Evolutionary conservation across 2,329 filamentous ascomycete genomes (phyloP).

Genomic region (Colletotrichum falcatum): DNA sequence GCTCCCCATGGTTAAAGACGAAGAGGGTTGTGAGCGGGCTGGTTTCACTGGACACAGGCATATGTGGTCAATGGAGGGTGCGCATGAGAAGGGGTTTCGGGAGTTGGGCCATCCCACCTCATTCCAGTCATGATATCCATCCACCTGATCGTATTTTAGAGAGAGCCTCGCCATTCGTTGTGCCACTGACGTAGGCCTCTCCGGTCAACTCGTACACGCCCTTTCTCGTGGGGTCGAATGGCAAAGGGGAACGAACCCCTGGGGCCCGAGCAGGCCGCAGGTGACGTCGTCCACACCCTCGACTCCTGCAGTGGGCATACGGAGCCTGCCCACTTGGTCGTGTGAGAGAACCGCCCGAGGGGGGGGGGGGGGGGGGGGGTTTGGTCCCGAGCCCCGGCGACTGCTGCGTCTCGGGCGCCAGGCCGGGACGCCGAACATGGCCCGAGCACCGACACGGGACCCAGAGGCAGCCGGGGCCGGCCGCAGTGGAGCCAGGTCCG

Average conservation of each 20-base stretch:
- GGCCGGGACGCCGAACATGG: neutral
- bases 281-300: neutral
- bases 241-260: conserved; percentile 33
- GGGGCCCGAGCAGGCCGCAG: conserved; percentile 15
- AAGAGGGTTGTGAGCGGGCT: too few relatives aligned
- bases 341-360: too few relatives aligned
- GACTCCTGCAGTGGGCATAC: conserved; percentile 13
- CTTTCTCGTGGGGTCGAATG: conserved; percentile 5
- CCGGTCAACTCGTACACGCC: conserved; percentile 26
- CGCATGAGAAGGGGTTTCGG: neutral
- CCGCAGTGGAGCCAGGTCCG: conserved; percentile 23
- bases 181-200: conserved; percentile 22
- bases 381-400: too few relatives aligned
- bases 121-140: conserved; percentile 8
- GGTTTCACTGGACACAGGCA: too few relatives aligned
- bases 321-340: conserved; percentile 7
- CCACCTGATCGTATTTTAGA: neutral
- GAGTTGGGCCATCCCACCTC: neutral
- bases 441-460: conserved; percentile 9
- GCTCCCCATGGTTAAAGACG: neutral
- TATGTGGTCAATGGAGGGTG: neutral
- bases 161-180: conserved; percentile 29
- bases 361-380: too few relatives aligned
- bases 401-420: too few relatives aligned
- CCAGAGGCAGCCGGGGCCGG: conserved; percentile 8